These are phyloP conservation scores for Priceomyces melissophilus DNA, from an alignment of 805 yeast genomes.

Conservation along the genomic window DNA sequence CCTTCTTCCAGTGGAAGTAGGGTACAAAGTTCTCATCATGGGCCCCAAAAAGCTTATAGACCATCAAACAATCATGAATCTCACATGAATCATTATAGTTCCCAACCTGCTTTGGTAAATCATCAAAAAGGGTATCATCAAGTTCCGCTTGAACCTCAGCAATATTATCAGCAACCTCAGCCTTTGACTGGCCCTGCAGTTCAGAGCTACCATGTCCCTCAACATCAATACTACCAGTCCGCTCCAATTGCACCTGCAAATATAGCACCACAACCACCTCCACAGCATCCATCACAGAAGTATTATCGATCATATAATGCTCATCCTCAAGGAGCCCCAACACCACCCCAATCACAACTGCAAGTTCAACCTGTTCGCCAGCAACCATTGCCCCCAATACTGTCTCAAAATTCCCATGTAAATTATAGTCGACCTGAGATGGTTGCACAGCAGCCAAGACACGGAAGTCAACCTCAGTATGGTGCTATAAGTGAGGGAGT, in stretches of 20 bases:
- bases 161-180: constrained; percentile 11
- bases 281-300: constrained; percentile 9
- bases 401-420: not conserved
- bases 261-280: constrained; percentile 3
- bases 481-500: not conserved
- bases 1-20: constrained; percentile 5
- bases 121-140: constrained; percentile 9
- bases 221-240: constrained; percentile 12
- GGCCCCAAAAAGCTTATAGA: constrained; percentile 8
- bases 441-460: too few species aligned
- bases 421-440: too few species aligned
- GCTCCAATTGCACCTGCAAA: constrained; percentile 8
- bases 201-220: constrained; percentile 10
- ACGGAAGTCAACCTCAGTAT: not conserved
- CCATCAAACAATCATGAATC: constrained; percentile 11
- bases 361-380: constrained; percentile 1
- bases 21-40: constrained; percentile 1
- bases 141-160: constrained; percentile 10
- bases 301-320: constrained; percentile 9
- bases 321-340: constrained; percentile 10
- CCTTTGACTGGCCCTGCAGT: constrained; percentile 7
- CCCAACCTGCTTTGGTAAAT: constrained; percentile 9
- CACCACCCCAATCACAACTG: constrained; percentile 9
- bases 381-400: constrained; percentile 4
- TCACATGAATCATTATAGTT: constrained; percentile 8